Conservation (phyloP, 768 basidiomycete species). For the Collybiopsis confluens region DNA sequence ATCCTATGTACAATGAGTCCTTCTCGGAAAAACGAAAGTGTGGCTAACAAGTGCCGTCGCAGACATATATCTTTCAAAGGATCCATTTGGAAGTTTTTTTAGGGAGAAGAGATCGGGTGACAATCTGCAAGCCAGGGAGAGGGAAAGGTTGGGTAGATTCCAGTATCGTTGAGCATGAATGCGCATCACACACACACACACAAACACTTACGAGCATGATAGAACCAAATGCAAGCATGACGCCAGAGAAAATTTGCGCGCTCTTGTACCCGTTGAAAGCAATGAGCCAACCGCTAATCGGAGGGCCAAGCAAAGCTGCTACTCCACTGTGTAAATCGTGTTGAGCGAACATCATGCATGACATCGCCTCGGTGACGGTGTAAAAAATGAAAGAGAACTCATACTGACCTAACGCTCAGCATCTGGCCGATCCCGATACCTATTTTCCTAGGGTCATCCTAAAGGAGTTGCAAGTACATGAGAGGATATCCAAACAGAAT, state of each 20-base stretch:
- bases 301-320: conserved; percentile 9
- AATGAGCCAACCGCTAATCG: conserved; percentile 14
- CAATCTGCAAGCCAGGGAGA: background rate
- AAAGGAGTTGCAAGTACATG: background rate
- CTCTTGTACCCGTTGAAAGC: conserved; percentile 12
- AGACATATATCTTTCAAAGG: too few species aligned
- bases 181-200: background rate
- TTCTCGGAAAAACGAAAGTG: too few species aligned
- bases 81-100: background rate
- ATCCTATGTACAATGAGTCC: too few species aligned
- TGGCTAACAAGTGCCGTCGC: too few species aligned
- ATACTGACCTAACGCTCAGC: conserved; percentile 12
- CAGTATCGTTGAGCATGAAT: background rate
- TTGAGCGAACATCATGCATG: too few species aligned
- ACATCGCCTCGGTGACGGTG: too few species aligned
- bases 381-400: background rate
- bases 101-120: background rate
- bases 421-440: conserved; percentile 16
- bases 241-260: conserved; percentile 15
- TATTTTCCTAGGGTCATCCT: conserved; percentile 16
- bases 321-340: conserved; percentile 1
- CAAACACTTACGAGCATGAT: background rate
- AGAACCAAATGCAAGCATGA: conserved; percentile 10
- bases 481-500: background rate
- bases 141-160: too few species aligned